Base-by-base conservation (phyloP, 257 asterid species). In the Fraxinus quadrangulata region DNA sequence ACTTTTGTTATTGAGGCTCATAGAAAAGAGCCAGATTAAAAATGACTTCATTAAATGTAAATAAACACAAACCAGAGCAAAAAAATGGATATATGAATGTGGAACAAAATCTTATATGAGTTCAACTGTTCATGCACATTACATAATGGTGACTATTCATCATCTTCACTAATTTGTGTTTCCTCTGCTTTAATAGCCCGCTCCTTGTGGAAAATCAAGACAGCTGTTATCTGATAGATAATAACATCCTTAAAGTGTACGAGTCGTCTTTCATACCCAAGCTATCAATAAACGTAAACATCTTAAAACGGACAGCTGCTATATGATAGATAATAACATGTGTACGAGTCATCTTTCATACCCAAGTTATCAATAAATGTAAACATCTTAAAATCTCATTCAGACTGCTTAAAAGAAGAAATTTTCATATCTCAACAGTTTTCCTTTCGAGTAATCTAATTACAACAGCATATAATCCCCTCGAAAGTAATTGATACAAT, bases 41-140 rank as follows among this genome's bases (percentile, higher is more conserved):
- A 8, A 28, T 77, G 17, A 49, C 73, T 49, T 34, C 19, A 68
- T 14, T 23, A 28, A n/a, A 45, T 45, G 26, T 36, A 47, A 61
- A 23, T 7, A 59, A 24, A 59, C 76, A 65, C 31, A 77, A 34
- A 63, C 11, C 67, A 61, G 5, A 61, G 68, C 23, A 65, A 75
- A 47, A 49, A 66, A 78, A 33, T 26, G 8, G 13, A 70, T 37
- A 54, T 51, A 26, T 63, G 36, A 26, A 63, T 0, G 36, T 24
- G 17, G 33, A 26, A 26, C 19, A 26, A 63, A 24, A 63, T 26
- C 36, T 30, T n/a, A 21, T 7, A 16, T 8, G 31, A 4, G 67
- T 59, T 59, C 26, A 59, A 21, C 28, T 21, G 26, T 9, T 23
- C 67, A 8, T 9, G 67, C 67, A 59, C 30, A 23, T 59, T 59